Conservation (phyloP, 257 asterid genomes). For the Eucommia ulmoides region DNA sequence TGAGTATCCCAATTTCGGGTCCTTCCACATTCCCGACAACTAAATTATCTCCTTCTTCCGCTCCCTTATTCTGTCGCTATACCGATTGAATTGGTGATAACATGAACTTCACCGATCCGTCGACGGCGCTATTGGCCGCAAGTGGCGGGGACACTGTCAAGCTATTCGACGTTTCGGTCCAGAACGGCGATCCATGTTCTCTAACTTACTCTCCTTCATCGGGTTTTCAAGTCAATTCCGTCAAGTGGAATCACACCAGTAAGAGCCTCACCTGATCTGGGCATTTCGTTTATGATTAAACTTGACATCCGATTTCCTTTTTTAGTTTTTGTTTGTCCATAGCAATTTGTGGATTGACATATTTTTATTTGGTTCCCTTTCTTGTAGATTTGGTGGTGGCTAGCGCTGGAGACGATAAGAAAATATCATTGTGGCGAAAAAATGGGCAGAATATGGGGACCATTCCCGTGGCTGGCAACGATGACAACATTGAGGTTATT, state of each 20-base stretch:
- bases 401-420: constrained; percentile 84
- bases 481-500: constrained; percentile 76
- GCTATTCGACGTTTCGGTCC: constrained; percentile 78
- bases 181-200: constrained; percentile 77
- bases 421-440: constrained; percentile 69
- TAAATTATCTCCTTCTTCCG: too few relatives aligned
- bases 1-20: too few relatives aligned
- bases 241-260: constrained; percentile 99
- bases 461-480: constrained; percentile 47
- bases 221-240: constrained; percentile 61
- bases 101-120: constrained; percentile 58
- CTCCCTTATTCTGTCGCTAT: too few relatives aligned
- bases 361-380: neutral
- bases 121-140: constrained; percentile 53
- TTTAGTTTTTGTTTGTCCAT: constrained; percentile 6
- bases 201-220: constrained; percentile 67
- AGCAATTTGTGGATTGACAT: neutral
- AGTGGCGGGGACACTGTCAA: constrained; percentile 89
- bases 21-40: too few relatives aligned
- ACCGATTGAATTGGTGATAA: too few relatives aligned
- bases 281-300: neutral
- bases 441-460: constrained; percentile 79
- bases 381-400: constrained; percentile 83
- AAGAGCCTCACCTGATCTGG: constrained; percentile 15
- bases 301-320: neutral